Evolutionary conservation across 495 filamentous ascomycete genomes (phyloP), one percentile per base, ranked within the genome.

Genomic region (Sphaerosporella brunnea): DNA sequence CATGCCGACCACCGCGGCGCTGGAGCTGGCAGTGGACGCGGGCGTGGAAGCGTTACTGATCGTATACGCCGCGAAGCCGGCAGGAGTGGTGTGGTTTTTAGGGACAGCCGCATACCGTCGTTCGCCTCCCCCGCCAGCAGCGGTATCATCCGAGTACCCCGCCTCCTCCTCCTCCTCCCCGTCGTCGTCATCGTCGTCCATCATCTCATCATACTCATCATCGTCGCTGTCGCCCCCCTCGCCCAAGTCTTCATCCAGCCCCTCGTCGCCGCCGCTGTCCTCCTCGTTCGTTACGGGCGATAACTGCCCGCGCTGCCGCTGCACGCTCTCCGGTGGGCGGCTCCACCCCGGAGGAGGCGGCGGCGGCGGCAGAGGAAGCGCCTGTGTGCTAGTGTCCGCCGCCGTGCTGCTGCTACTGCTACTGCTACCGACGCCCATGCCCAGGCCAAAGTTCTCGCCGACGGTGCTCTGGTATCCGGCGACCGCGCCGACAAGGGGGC

Each of bases 351-450:
- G 49, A 26, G 49, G 43, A 7, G 45, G 49, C 7, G 13, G 32
- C 25, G 49, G 49, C 2, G 35, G 40, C 1, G 43, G 44, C 1
- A 42, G 46, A 5, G 51, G 38, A 36, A 51, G 23, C 49, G 25
- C 48, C 37, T 38, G 51, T n/a, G n/a, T n/a, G n/a, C n/a, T n/a
- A n/a, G n/a, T n/a, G n/a, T n/a, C n/a, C n/a, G n/a, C n/a, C n/a
- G n/a, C n/a, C n/a, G n/a, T n/a, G n/a, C n/a, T n/a, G 37, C n/a
- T 48, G 50, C 19, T 51, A 47, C 13, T 47, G 36, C 50, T 43
- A 16, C 56, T 55, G 28, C 54, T 55, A 4, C 56, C 56, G 55
- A 59, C 59, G 21, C 56, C 56, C 5, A 59, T 34, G 18, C 56
- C 56, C 23, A 59, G 53, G 10, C 52, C 44, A 38, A 59, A 25